These are phyloP conservation scores for Kodamaea kaohsiungensis DNA, from an alignment of 805 yeast species.

Conservation along the genomic window DNA sequence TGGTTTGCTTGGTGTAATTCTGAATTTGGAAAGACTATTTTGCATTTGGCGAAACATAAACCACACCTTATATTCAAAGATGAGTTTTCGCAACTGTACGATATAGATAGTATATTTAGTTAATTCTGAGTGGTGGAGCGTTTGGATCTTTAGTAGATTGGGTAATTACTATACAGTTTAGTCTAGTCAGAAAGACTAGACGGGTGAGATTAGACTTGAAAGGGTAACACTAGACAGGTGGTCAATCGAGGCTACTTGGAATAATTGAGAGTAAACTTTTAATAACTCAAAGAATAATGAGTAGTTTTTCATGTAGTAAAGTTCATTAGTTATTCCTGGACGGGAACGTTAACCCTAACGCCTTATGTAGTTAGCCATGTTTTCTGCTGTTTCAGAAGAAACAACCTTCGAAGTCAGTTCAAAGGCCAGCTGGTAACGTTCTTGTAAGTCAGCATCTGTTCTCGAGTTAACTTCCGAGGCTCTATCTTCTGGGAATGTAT, in stretches of 20 bases:
- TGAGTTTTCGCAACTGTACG: slow-evolving; percentile 31
- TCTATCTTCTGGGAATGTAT: slow-evolving; percentile 70
- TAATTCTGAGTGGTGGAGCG: not conserved
- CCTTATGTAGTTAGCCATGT: slow-evolving; percentile 66
- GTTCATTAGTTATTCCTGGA: too few species aligned
- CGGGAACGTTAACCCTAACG: too few species aligned
- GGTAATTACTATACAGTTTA: too few species aligned
- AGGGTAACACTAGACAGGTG: too few species aligned
- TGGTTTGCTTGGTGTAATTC: slow-evolving; percentile 97
- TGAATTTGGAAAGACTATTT: slow-evolving; percentile 85
- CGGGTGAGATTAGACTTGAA: too few species aligned
- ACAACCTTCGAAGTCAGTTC: slow-evolving; percentile 62
- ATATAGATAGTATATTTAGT: slow-evolving; percentile 25
- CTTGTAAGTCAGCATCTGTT: slow-evolving; percentile 56
- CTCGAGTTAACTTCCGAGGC: slow-evolving; percentile 55
- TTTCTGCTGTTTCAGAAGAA: slow-evolving; percentile 68
- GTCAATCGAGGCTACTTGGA: too few species aligned
- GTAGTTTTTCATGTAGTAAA: too few species aligned
- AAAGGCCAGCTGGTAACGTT: slow-evolving; percentile 72
- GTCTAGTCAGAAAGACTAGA: too few species aligned
- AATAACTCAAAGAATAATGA: too few species aligned
- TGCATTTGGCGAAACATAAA: slow-evolving; percentile 69
- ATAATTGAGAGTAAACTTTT: too few species aligned
- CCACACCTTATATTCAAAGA: slow-evolving; percentile 69
- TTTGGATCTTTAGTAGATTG: not conserved